phyloP scores from a whole-genome alignment of 2,329 filamentous ascomycete species.

The Claviceps sp. region DNA sequence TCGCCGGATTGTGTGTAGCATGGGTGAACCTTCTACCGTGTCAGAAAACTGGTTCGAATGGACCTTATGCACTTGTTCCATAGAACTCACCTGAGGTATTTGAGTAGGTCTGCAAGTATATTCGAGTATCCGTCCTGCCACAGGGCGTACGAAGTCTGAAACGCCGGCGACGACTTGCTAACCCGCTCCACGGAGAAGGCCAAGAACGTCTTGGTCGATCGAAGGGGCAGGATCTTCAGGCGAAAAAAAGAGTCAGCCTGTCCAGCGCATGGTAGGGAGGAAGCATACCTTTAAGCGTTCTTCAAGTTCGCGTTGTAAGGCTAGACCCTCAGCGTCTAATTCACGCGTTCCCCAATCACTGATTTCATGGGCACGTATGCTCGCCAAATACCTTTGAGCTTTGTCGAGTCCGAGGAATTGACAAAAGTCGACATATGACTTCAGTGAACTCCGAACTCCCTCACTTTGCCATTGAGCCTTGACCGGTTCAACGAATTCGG shows the following conservation, averaged over 20 bases:
- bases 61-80: background rate
- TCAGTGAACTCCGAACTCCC: constrained; percentile 53
- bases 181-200: constrained; percentile 84
- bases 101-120: constrained; percentile 75
- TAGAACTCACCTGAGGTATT: constrained; percentile 54
- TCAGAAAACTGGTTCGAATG: background rate
- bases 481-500: constrained; percentile 70
- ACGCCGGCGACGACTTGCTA: constrained; percentile 57
- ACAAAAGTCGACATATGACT: constrained; percentile 67
- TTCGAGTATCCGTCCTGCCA: constrained; percentile 74
- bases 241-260: constrained; percentile 5
- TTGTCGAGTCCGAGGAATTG: constrained; percentile 65
- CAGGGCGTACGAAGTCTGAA: constrained; percentile 62
- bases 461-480: constrained; percentile 66
- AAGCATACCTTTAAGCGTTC: constrained; percentile 51
- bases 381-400: constrained; percentile 66
- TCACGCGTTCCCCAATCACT: constrained; percentile 70
- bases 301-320: constrained; percentile 66
- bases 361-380: constrained; percentile 58
- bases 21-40: constrained; percentile 56
- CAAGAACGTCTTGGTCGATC: constrained; percentile 83
- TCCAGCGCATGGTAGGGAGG: background rate
- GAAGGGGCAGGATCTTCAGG: constrained; percentile 55
- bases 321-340: constrained; percentile 66
- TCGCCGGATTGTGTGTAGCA: constrained; percentile 74